Percentiles rank a stretch among this genome's conserved stretches.
phyloP scores from a whole-genome alignment of 2,329 filamentous ascomycete genomes.

The Aspergillus fijiensis region DNA sequence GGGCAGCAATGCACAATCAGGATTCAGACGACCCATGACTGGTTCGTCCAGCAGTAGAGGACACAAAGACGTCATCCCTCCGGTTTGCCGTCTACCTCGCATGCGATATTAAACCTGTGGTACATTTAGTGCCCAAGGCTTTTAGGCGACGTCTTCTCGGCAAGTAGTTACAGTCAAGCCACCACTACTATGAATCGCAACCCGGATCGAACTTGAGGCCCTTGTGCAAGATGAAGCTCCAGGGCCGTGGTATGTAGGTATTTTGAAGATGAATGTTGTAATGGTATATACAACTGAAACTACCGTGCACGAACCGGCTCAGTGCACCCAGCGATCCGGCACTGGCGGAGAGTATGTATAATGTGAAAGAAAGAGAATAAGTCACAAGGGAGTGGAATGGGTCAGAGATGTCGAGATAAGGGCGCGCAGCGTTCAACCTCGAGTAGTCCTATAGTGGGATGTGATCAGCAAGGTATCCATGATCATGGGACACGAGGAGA shows the following conservation, averaged over 20 bases:
- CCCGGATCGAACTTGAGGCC: background rate
- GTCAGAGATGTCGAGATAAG: background rate
- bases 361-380: background rate
- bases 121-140: background rate
- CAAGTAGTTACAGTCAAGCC: background rate
- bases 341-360: conserved; percentile 5
- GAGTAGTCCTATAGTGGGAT: conserved; percentile 24
- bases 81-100: background rate
- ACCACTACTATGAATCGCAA: too few relatives aligned
- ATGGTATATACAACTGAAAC: conserved; percentile 1
- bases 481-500: conserved; percentile 5
- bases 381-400: background rate
- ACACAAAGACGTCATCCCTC: background rate
- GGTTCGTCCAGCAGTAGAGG: background rate
- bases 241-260: background rate
- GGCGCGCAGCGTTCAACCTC: conserved; percentile 21
- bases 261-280: background rate
- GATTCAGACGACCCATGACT: background rate
- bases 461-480: conserved; percentile 16
- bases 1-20: background rate
- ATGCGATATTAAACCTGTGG: background rate
- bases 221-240: background rate
- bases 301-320: conserved; percentile 13
- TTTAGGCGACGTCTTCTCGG: background rate
- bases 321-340: conserved; percentile 17